Base-by-base conservation (phyloP, 176 grass and related monocot genomes). In the Oryza glumipatula region DNA sequence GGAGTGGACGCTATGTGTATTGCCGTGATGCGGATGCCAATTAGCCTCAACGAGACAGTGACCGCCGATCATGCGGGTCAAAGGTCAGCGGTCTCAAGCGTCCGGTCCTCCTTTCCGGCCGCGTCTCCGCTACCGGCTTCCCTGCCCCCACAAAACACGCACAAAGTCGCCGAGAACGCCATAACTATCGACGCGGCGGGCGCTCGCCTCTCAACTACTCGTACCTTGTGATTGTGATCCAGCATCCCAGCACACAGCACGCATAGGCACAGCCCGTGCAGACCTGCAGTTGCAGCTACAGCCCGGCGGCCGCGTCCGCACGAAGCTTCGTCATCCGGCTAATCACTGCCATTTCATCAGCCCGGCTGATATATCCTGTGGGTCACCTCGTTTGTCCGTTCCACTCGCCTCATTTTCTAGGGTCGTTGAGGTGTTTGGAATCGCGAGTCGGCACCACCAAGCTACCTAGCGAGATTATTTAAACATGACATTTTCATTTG, bases 91-190 rank as follows among this genome's bases (percentile, higher is more conserved):
- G 3, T 5, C 17, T 21, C 54, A 5, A 11, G 77, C 11, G 72
- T 56, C 88, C 76, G 8, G 72, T 56, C 88, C 76, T 47, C 22
- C 51, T 71, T 89, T 54, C 30, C 72, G 71, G 88, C 82, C 1
- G 2, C 0, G 1, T 16, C 26, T 80, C 36, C 6, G 6, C 49
- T 52, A 6, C 23, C 39, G 39, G 14, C 51, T 16, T 79, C 21
- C 15, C 54, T 39, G 38, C 58, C n/a, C 84, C 32, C 56, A 41
- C 15, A 12, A 63, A 24, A 11, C 16, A 22, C 19, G 56, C 74
- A 9, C n/a, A 13, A 38, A 56, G 28, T 23, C 32, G 28, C 23
- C 68, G 38, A 36, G 33, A 24, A 41, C 6, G 66, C 74, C 26
- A n/a, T 61, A 61, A 61, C 16, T 54, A 4, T 19, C 16, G 51